phyloP scores from a whole-genome alignment of 2,329 filamentous ascomycete species.

The Rutstroemia sp. region DNA sequence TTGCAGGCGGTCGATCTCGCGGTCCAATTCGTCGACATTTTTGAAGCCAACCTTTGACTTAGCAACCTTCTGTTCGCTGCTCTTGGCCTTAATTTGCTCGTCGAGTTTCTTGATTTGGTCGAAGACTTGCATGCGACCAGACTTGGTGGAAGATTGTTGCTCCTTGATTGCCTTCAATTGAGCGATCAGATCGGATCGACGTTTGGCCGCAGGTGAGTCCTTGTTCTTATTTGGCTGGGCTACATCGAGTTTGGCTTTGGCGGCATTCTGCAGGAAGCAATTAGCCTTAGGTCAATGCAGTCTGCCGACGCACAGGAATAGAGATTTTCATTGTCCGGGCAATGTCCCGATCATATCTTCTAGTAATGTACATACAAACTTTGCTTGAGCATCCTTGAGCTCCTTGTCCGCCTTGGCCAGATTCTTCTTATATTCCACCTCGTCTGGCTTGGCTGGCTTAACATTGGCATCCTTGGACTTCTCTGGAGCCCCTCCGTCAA shows the following conservation, averaged over 20 bases:
- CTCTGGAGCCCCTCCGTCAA: slow-evolving; percentile 29
- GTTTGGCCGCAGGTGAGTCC: slow-evolving; percentile 72
- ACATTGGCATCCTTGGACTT: slow-evolving; percentile 18
- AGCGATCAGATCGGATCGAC: slow-evolving; percentile 74
- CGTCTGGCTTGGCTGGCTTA: slow-evolving; percentile 82
- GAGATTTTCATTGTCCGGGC: background rate
- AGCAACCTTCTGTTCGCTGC: slow-evolving; percentile 80
- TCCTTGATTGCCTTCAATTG: slow-evolving; percentile 78
- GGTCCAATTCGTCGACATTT: slow-evolving; percentile 79
- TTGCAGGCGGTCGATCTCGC: slow-evolving; percentile 72
- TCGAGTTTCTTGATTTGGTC: slow-evolving; percentile 92
- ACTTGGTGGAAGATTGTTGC: slow-evolving; percentile 84
- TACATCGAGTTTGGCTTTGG: slow-evolving; percentile 82
- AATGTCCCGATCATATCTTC: background rate
- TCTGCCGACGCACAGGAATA: slow-evolving; percentile 2
- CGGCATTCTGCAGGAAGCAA: slow-evolving; percentile 56
- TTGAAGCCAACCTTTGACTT: slow-evolving; percentile 79
- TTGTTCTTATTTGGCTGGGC: slow-evolving; percentile 72
- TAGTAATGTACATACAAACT: slow-evolving; percentile 43
- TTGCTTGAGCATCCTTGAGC: slow-evolving; percentile 68
- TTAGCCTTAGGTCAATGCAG: slow-evolving; percentile 15
- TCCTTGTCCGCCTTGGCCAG: slow-evolving; percentile 81
- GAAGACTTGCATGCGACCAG: slow-evolving; percentile 65
- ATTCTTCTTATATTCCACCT: slow-evolving; percentile 72
- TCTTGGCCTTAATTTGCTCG: slow-evolving; percentile 76